Evolutionary conservation across 2,329 filamentous ascomycete genomes (phyloP), one percentile per base, ranked within the genome.

Genomic region (Cercospora zeae-maydis): DNA sequence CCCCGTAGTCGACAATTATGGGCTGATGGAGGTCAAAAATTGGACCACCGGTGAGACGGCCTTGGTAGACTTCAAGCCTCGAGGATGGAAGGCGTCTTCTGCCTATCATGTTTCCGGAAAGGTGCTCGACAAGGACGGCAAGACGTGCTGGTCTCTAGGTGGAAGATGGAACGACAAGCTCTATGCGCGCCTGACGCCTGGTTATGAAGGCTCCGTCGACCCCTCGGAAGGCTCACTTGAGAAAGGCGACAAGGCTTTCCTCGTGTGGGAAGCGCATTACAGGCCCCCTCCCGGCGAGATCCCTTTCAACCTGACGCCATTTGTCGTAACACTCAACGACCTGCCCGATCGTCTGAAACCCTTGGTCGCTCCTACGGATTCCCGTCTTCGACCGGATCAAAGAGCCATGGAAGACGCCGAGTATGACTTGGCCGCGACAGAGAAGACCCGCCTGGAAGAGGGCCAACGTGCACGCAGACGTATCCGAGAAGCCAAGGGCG

Each of bases 381-480:
- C 93, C 1, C 84, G 95, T n/a, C 81, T 96, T 33, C 84, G 95
- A 31, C 93, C 95, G 0, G 95, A 99, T 76, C 95, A 99, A 79
- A 85, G 95, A 10, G 95, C 95, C 1, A 99, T 99, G 95, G 95
- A 99, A 76, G 93, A 98, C 65, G 95, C 93, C n/a, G 86, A 93
- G 77, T 99, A 99, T 74, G 93, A 98, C 72, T 83, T 95, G 63
- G 95, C 95, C 1, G 95, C 93, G 0, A 86, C 85, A 4, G 95
- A 99, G 81, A 99, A 99, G 85, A 95, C 93, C 73, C 84, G 95
- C 1, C 85, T 99, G 0, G 95, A 99, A 77, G 90, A 97, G 79
- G 92, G 88, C 67, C 95, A 99, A 81, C 84, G 95, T 63, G 87
- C 88, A 9, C 88, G 88, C 63, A 81, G 95, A 65, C 80, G 90